phyloP scores from a whole-genome alignment of 805 yeast species.

The Ogataea sp. region DNA sequence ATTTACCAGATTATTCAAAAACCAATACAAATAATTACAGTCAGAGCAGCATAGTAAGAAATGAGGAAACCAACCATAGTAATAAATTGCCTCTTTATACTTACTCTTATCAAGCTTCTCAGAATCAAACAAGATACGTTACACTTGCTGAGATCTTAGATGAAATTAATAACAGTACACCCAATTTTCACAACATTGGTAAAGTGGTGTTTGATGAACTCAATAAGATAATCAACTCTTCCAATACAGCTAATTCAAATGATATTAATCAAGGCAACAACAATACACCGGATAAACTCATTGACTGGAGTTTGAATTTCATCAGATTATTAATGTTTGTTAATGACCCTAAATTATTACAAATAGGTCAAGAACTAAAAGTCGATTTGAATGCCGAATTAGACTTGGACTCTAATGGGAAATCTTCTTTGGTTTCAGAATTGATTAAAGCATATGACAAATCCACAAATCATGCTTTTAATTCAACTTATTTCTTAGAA shows the following conservation, averaged over 20 bases:
- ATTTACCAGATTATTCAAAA: too few species aligned
- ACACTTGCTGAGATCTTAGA: not conserved
- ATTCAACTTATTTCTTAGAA: too few species aligned
- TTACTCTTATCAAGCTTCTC: not conserved
- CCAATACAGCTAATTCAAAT: not conserved
- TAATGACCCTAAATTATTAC: slow-evolving; percentile 7
- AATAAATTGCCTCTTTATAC: not conserved
- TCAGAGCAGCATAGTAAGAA: too few species aligned
- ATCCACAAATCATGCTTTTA: not conserved
- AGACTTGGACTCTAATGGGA: too few species aligned
- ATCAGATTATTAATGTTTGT: slow-evolving; percentile 39
- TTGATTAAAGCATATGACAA: slow-evolving; percentile 10
- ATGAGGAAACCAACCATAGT: too few species aligned
- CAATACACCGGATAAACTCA: slow-evolving; percentile 28
- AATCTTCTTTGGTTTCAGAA: slow-evolving; percentile 13
- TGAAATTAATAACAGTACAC: not conserved
- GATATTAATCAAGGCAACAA: not conserved
- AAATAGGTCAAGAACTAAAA: slow-evolving; percentile 5
- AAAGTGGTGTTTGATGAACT: slow-evolving; percentile 18
- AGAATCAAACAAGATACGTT: not conserved
- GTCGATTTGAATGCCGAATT: not conserved
- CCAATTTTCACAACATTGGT: slow-evolving; percentile 10
- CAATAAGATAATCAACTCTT: slow-evolving; percentile 9
- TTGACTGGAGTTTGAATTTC: slow-evolving; percentile 47
- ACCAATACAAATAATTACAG: too few species aligned